Evolutionary conservation across 2,329 filamentous ascomycete genomes (phyloP).

Genomic region (Colletotrichum neosansevieriae): DNA sequence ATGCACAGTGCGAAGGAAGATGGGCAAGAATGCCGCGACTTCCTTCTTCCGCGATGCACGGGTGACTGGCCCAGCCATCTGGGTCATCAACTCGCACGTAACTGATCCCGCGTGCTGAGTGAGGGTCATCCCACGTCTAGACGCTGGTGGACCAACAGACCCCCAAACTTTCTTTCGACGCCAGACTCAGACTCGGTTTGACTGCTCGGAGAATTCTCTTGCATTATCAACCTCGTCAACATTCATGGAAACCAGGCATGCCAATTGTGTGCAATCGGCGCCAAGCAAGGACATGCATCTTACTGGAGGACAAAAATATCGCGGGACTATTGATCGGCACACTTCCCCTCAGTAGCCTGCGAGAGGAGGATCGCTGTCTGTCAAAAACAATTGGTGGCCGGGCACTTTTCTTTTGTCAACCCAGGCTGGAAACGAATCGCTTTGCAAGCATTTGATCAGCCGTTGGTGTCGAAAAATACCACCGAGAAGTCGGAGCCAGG

Average conservation of each 20-base stretch:
- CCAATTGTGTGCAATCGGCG: neutral
- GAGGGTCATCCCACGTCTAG: conserved; percentile 37
- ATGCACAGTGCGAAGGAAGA: neutral
- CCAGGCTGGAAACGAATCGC: conserved; percentile 1
- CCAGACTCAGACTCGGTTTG: neutral
- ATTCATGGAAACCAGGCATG: neutral
- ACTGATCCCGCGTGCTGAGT: conserved; percentile 11
- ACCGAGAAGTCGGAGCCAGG: neutral
- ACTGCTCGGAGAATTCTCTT: neutral
- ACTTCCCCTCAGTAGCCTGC: neutral
- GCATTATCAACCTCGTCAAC: neutral
- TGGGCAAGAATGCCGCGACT: neutral
- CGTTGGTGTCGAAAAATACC: conserved; percentile 1
- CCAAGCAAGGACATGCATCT: neutral
- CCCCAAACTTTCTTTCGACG: conserved; percentile 41
- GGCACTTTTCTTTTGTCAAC: conserved; percentile 16
- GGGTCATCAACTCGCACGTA: conserved; percentile 28
- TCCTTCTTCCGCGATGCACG: conserved; percentile 11
- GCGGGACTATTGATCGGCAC: neutral
- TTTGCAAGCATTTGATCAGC: conserved; percentile 10
- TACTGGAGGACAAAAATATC: neutral
- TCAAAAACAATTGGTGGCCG: neutral
- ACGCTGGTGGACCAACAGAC: conserved; percentile 38
- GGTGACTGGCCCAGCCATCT: conserved; percentile 27
- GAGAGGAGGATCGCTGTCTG: conserved; percentile 8